Evolutionary conservation across 2,329 filamentous ascomycete genomes (phyloP).

Genomic region (Aspergillus pseudoterreus): DNA sequence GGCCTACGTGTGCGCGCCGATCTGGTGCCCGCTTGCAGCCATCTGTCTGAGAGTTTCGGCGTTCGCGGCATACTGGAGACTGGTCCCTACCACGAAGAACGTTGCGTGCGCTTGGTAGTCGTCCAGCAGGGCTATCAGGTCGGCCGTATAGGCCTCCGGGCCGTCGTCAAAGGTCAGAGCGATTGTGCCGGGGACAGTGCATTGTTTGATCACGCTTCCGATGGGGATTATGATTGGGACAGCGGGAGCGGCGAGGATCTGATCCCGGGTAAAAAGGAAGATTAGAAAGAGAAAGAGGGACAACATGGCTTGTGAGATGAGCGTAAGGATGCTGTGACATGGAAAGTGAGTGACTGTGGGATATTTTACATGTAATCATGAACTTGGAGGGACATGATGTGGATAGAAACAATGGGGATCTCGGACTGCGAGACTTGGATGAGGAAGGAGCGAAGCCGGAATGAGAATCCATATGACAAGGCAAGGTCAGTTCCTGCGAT

Average conservation of each 20-base stretch:
- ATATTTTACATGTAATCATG: too few relatives aligned
- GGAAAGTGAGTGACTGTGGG: too few relatives aligned
- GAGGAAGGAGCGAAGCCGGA: too few relatives aligned
- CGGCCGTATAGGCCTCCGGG: slow-evolving; percentile 55
- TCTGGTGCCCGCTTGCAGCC: slow-evolving; percentile 41
- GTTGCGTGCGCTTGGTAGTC: slow-evolving; percentile 58
- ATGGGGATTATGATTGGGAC: slow-evolving; percentile 15
- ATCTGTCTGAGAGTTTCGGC: slow-evolving; percentile 29
- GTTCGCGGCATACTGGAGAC: slow-evolving; percentile 24
- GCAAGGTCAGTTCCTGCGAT: too few relatives aligned
- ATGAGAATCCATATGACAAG: too few relatives aligned
- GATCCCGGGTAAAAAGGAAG: neutral
- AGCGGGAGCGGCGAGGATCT: neutral
- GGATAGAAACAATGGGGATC: too few relatives aligned
- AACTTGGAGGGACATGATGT: too few relatives aligned
- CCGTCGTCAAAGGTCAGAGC: slow-evolving; percentile 66
- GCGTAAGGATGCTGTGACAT: neutral
- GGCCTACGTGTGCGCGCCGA: slow-evolving; percentile 45
- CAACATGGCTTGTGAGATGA: neutral
- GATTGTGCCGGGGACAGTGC: slow-evolving; percentile 50
- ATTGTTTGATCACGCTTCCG: slow-evolving; percentile 44
- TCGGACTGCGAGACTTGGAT: too few relatives aligned
- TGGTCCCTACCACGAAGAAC: slow-evolving; percentile 57
- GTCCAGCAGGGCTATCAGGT: slow-evolving; percentile 56
- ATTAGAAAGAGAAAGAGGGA: neutral